Base-by-base conservation (phyloP, 2,329 filamentous ascomycete genomes). In the Calycina marina region DNA sequence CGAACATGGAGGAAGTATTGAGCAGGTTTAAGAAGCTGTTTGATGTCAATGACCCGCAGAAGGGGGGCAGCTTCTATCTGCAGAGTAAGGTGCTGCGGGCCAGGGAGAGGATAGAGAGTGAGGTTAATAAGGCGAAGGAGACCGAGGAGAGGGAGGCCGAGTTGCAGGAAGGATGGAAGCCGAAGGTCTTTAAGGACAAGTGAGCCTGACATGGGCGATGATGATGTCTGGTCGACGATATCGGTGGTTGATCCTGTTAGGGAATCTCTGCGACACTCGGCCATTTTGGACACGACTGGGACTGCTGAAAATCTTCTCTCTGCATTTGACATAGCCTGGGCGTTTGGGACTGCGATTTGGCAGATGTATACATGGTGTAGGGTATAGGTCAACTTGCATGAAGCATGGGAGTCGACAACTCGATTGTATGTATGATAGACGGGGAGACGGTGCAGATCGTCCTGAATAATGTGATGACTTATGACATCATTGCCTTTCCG, bases 31-130 rank as follows among this genome's bases (percentile, higher is more conserved):
- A 96, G 71, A 75, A 78, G 43, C 63, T 98, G 29, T 98, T 94
- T 55, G 90, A 98, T 58, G 63, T 72, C 47, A 98, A 98, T 61
- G 82, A 98, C 43, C 88, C 90, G 8, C 69, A 92, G 58, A 93
- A 93, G 53, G 90, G 90, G 20, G 90, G 90, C 32, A 94, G 85
- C 50, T 98, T 98, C 60, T 98, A 98, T 58, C 67, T 98, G 30
- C 90, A 98, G 61, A 96, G 88, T 67, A 98, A 98, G 62, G 74
- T 98, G 34, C 60, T 96, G 46, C 69, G 90, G 40, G 90, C 90
- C 37, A 72, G 88, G 49, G 88, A 98, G 61, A 67, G 90, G 42
- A 79, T 98, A 60, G 88, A 96, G 62, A 68, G 78, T 48, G 88
- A 98, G 59, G 62, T 90, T 25, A 67, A 75, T 42, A 74, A 80